These are phyloP conservation scores for Cucumis hystrix DNA, from an alignment of 306 rosid species.

Conservation along the genomic window DNA sequence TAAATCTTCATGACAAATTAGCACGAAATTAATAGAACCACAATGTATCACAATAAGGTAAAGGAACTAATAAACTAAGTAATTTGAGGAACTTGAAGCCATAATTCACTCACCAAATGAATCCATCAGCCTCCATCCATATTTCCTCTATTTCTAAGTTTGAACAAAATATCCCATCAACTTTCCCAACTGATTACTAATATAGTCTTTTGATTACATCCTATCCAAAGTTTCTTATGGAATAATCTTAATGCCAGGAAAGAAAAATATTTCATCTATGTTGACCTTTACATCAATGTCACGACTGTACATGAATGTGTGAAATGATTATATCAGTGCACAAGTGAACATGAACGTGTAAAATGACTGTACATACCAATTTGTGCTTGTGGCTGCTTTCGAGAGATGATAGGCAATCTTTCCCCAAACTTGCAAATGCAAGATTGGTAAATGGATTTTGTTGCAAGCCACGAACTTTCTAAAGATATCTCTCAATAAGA, in stretches of 20 bases:
- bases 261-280: background rate
- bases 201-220: too few species aligned
- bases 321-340: conserved; percentile 16
- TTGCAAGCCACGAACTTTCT: conserved; percentile 26
- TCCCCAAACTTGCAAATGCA: conserved; percentile 36
- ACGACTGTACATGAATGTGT: conserved; percentile 31
- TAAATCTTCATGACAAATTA: too few species aligned
- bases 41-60: too few species aligned
- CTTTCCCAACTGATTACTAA: too few species aligned
- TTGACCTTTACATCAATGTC: background rate
- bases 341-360: conserved; percentile 40
- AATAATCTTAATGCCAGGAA: background rate
- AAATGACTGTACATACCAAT: conserved; percentile 31
- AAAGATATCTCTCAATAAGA: conserved; percentile 26
- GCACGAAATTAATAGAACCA: too few species aligned
- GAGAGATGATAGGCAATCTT: conserved; percentile 35
- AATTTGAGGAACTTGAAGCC: too few species aligned
- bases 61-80: too few species aligned
- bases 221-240: background rate
- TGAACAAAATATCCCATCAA: too few species aligned
- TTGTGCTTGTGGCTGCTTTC: conserved; percentile 40
- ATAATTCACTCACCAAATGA: too few species aligned
- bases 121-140: too few species aligned
- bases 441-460: conserved; percentile 24
- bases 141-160: too few species aligned